Conservation (phyloP, 139 green algal genomes). For the Coelastrella sp. region DNA sequence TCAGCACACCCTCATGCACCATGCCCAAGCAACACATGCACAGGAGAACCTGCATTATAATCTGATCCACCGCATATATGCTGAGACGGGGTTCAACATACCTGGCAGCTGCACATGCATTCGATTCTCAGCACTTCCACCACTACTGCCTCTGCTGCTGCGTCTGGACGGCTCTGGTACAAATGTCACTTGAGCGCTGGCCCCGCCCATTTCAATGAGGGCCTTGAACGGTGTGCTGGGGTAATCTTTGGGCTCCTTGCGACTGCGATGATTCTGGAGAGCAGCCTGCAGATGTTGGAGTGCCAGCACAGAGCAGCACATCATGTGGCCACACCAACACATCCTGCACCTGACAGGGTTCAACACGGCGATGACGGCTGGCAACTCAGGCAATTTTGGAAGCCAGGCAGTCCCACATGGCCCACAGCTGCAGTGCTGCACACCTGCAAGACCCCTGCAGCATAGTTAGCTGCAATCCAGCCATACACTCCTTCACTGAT, state of each 20-base stretch:
- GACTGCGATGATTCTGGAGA: conserved; percentile 22
- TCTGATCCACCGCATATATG: background rate
- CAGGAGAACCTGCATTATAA: no score
- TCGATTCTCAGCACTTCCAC: conserved; percentile 29
- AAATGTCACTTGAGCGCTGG: conserved; percentile 65
- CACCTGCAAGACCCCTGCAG: conserved; percentile 58
- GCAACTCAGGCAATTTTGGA: no score
- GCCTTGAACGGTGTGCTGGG: conserved; percentile 22
- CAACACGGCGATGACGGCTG: background rate
- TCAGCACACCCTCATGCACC: no score
- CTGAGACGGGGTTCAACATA: background rate
- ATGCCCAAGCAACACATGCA: no score
- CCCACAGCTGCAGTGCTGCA: background rate
- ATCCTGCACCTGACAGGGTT: background rate
- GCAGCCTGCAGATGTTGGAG: conserved; percentile 18
- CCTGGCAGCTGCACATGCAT: conserved; percentile 16
- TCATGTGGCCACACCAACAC: no score
- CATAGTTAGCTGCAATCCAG: conserved; percentile 67
- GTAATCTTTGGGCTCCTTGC: conserved; percentile 18
- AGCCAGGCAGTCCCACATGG: no score
- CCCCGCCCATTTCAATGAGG: conserved; percentile 68
- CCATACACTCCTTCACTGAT: conserved; percentile 62
- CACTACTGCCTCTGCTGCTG: conserved; percentile 34
- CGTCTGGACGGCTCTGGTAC: conserved; percentile 24
- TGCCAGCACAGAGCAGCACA: background rate